These are phyloP conservation scores for Talaromyces wortmannii DNA, from an alignment of 495 filamentous ascomycete genomes.

Conservation along the genomic window DNA sequence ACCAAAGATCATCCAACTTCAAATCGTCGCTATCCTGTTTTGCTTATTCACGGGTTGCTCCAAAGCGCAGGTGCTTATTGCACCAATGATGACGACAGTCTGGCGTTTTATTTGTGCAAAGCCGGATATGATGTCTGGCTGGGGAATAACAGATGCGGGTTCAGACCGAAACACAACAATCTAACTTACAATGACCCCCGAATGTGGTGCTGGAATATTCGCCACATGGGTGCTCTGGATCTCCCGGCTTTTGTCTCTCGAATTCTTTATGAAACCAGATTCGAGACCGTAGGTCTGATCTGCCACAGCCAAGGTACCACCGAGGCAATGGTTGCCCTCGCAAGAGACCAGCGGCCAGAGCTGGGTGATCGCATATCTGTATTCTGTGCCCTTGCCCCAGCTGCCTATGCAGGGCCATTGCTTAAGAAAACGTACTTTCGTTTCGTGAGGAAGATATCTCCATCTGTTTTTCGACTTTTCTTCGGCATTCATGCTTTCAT, in stretches of 20 bases:
- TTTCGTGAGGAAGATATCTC: slow-evolving; percentile 79
- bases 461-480: slow-evolving; percentile 66
- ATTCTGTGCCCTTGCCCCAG: slow-evolving; percentile 89
- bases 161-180: slow-evolving; percentile 65
- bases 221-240: slow-evolving; percentile 88
- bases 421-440: slow-evolving; percentile 87
- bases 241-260: slow-evolving; percentile 82
- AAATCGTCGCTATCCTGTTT: slow-evolving; percentile 73
- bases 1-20: slow-evolving; percentile 6
- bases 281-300: slow-evolving; percentile 75
- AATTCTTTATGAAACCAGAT: slow-evolving; percentile 76
- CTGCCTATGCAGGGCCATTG: slow-evolving; percentile 83
- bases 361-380: slow-evolving; percentile 79
- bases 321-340: slow-evolving; percentile 80
- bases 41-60: slow-evolving; percentile 82
- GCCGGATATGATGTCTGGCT: slow-evolving; percentile 96
- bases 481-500: slow-evolving; percentile 97
- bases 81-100: slow-evolving; percentile 79
- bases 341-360: slow-evolving; percentile 88
- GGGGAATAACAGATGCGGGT: slow-evolving; percentile 90
- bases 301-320: slow-evolving; percentile 92
- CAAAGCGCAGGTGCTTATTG: slow-evolving; percentile 88
- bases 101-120: slow-evolving; percentile 90
- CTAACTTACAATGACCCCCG: slow-evolving; percentile 71
- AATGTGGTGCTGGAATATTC: slow-evolving; percentile 98